Conservation (phyloP, 345 rosid species). For the Syzygium aromaticum region DNA sequence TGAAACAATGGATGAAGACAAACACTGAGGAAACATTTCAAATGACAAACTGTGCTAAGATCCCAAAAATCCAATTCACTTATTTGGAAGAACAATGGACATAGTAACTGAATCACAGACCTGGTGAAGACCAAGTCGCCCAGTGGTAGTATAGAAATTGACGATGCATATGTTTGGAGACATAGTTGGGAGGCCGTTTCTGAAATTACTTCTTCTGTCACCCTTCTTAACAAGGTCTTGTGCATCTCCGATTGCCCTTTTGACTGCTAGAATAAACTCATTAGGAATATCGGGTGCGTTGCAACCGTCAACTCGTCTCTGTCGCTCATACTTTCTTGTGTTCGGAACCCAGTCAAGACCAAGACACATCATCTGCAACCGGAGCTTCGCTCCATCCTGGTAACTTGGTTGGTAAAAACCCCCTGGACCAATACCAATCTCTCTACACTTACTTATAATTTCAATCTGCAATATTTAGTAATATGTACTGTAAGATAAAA, state of each 20-base stretch:
- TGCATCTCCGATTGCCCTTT: constrained; percentile 25
- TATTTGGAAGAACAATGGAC: not conserved
- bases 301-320: constrained; percentile 17
- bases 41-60: not conserved
- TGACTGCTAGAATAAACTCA: constrained; percentile 26
- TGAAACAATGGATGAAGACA: not conserved
- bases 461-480: constrained; percentile 20
- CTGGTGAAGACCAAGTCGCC: constrained; percentile 68
- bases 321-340: constrained; percentile 19
- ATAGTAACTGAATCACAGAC: constrained; percentile 4
- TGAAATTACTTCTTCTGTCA: constrained; percentile 3
- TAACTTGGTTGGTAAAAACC: constrained; percentile 53
- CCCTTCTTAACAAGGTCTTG: constrained; percentile 16
- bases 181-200: constrained; percentile 41
- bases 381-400: constrained; percentile 40
- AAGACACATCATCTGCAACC: constrained; percentile 55
- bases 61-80: not conserved
- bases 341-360: constrained; percentile 49
- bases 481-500: not conserved
- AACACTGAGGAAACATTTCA: not conserved
- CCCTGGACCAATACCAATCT: constrained; percentile 32
- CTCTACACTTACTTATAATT: constrained; percentile 34
- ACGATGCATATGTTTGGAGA: constrained; percentile 48
- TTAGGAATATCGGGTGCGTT: constrained; percentile 31
- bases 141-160: constrained; percentile 39